Conservation (phyloP, 1,284 basidiomycete species). For the Athelia sp. region DNA sequence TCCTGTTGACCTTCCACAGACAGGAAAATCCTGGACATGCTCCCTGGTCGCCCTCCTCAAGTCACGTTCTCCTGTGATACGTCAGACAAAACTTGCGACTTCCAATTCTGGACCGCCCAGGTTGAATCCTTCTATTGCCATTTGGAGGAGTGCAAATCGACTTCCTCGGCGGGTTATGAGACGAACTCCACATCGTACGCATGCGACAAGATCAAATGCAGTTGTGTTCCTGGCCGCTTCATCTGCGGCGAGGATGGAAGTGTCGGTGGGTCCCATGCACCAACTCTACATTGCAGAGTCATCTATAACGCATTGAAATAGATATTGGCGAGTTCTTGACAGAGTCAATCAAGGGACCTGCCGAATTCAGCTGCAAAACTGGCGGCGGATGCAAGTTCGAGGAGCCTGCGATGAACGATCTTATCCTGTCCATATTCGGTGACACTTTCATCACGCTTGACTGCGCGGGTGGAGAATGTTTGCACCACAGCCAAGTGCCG, state of each 20-base stretch:
- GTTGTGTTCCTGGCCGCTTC: constrained; percentile 89
- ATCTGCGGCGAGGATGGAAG: constrained; percentile 95
- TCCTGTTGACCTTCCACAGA: constrained; percentile 37
- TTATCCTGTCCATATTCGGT: constrained; percentile 92
- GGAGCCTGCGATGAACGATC: constrained; percentile 93
- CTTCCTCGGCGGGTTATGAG: constrained; percentile 41
- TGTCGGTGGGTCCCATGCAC: constrained; percentile 59
- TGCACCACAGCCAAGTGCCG: constrained; percentile 92
- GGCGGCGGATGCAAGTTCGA: constrained; percentile 77
- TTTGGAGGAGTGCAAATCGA: constrained; percentile 56
- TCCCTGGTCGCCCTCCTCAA: constrained; percentile 85
- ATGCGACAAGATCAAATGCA: constrained; percentile 84
- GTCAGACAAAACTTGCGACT: constrained; percentile 63
- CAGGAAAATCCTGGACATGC: constrained; percentile 85
- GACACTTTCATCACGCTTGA: constrained; percentile 85
- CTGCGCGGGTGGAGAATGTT: constrained; percentile 89
- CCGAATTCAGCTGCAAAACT: constrained; percentile 78
- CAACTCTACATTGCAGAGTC: not conserved
- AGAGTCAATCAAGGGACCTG: constrained; percentile 90
- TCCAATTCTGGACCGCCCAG: constrained; percentile 96
- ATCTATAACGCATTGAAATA: constrained; percentile 23
- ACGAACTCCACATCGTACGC: constrained; percentile 72
- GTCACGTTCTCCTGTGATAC: constrained; percentile 90
- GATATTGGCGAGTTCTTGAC: constrained; percentile 93
- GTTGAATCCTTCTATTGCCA: constrained; percentile 96